Evolutionary conservation across 768 basidiomycete genomes (phyloP), one percentile per base, ranked within the genome.

Genomic region (Rossbeevera mucosa): DNA sequence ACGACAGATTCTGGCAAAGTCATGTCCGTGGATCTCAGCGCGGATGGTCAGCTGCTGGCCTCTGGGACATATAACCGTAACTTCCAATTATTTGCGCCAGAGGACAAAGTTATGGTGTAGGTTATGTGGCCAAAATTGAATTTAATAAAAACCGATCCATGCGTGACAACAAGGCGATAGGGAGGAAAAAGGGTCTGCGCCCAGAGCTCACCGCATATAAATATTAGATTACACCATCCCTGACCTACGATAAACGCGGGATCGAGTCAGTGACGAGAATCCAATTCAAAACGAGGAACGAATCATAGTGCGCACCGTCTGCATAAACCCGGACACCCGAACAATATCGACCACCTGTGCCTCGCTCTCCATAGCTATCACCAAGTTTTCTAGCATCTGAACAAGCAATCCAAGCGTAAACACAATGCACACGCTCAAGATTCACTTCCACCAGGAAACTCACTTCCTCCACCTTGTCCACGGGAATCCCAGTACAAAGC

Each of bases 1-100:
- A 84, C 92, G 47, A 94, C 93, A 20, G 95, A 98, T 64, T 86
- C 88, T 24, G 93, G 94, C n/a, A 98, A 97, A 71, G 94, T 97
- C 54, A 99, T 98, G 96, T 91, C 90, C 7, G 94, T 97, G 9
- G 96, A 99, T 66, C 77, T 98, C 20, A 83, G 86, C 24, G 77
- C 78, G 49, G 91, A 95, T 67, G 91, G 85, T 12, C 84, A 83
- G 61, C 77, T 91, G 65, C 79, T 96, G 41, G 94, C 86, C 4
- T 88, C 88, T 5, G 94, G 94, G 31, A 94, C 91, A 41, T 95
- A 91, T 68, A 94, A 92, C 71, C 79, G 94, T 54, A 93, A 89
- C 71, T 96, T 92, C 78, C 94, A 97, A 67, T 74, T 97, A 52
- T 97, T 91, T 69, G 83, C 90, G 7, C 86, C 88, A 4, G 91